Percentiles rank a stretch among this genome's conserved stretches.
Evolutionary conservation across 805 yeast species (phyloP).

Genomic region (Debaryomyces tyrocola): DNA sequence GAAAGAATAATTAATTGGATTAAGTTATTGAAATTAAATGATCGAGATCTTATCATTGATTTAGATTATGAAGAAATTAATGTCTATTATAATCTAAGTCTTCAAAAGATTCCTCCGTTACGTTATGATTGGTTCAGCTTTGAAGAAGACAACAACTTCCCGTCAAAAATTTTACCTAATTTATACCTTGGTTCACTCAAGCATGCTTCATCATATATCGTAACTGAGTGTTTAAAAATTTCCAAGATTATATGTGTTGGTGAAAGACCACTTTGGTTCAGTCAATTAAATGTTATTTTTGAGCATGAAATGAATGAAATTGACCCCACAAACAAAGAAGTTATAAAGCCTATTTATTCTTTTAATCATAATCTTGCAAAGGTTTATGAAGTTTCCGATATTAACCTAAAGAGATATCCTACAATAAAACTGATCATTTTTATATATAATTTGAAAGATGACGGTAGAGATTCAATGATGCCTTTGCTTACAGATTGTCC

Average conservation of each 20-base stretch:
- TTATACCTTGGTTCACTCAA: constrained; percentile 31
- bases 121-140: constrained; percentile 35
- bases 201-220: constrained; percentile 33
- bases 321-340: neutral
- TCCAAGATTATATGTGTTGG: constrained; percentile 33
- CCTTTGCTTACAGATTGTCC: constrained; percentile 31
- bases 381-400: constrained; percentile 17
- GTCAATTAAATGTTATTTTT: constrained; percentile 11
- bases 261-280: constrained; percentile 35
- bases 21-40: neutral
- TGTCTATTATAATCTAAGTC: neutral
- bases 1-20: constrained; percentile 28
- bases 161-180: constrained; percentile 28
- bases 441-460: constrained; percentile 37
- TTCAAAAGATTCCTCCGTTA: neutral
- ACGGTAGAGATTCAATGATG: constrained; percentile 35
- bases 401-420: constrained; percentile 10
- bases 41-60: neutral
- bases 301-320: constrained; percentile 11
- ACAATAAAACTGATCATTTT: constrained; percentile 19
- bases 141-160: constrained; percentile 34
- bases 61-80: constrained; percentile 7
- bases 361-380: constrained; percentile 16
- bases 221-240: constrained; percentile 23
- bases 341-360: constrained; percentile 15